Percentiles rank a stretch among this genome's conserved stretches.
Conservation (phyloP, 495 filamentous ascomycete species). For the Penicillium coffeae region DNA sequence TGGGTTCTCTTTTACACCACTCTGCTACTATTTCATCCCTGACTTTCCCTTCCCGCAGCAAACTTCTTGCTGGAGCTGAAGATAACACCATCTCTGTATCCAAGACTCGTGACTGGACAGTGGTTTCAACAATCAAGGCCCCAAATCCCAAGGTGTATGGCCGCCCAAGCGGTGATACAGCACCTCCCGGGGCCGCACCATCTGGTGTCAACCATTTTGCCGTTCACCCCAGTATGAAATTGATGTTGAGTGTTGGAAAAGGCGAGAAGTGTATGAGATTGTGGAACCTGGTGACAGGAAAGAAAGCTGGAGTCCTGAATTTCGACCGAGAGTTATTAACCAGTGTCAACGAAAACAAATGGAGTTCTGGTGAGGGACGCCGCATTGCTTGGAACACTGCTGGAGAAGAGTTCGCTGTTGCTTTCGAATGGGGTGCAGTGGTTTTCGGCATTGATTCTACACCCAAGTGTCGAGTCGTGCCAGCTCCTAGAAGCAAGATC, state of each 20-base stretch:
- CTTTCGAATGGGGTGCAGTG: slow-evolving; percentile 79
- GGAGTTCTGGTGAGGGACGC: slow-evolving; percentile 76
- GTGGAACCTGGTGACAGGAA: slow-evolving; percentile 96
- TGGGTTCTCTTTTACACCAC: slow-evolving; percentile 86
- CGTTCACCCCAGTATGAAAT: slow-evolving; percentile 91
- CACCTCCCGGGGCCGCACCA: slow-evolving; percentile 74
- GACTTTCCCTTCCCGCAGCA: slow-evolving; percentile 78
- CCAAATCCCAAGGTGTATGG: slow-evolving; percentile 80
- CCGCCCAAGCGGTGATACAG: slow-evolving; percentile 86
- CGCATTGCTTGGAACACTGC: slow-evolving; percentile 74
- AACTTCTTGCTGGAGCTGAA: slow-evolving; percentile 78
- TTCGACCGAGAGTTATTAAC: slow-evolving; percentile 66
- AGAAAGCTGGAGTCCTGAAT: slow-evolving; percentile 87
- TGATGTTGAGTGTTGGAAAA: slow-evolving; percentile 86
- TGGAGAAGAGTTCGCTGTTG: slow-evolving; percentile 80
- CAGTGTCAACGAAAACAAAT: slow-evolving; percentile 70
- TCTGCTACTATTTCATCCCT: slow-evolving; percentile 72
- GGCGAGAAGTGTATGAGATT: slow-evolving; percentile 88
- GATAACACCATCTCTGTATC: slow-evolving; percentile 87
- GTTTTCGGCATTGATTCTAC: slow-evolving; percentile 85
- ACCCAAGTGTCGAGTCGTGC: slow-evolving; percentile 66
- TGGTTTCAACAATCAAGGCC: slow-evolving; percentile 85
- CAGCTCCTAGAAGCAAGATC: slow-evolving; percentile 70
- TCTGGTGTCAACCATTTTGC: slow-evolving; percentile 94
- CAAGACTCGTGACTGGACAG: slow-evolving; percentile 81